Base-by-base conservation (phyloP, 1,284 basidiomycete species). In the Megacollybia platyphylla region DNA sequence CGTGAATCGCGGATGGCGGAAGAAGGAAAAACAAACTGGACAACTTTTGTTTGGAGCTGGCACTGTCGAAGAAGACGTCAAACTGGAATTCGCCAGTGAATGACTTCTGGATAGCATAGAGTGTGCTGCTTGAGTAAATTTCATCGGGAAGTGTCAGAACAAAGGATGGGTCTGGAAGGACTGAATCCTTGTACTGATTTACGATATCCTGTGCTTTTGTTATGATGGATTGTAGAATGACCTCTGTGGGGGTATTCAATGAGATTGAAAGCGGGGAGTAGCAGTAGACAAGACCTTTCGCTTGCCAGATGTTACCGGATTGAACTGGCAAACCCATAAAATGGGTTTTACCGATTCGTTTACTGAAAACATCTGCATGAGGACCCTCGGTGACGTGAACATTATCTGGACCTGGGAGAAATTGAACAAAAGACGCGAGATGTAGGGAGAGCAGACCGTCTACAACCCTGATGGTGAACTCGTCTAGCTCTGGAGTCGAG, bases 31-130 rank as follows among this genome's bases (percentile, higher is more conserved):
- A 65, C 71, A 57, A 51, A 88, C 86, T 60, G 56, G 67, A 70
- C 36, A 87, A 55, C 50, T 73, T 72, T 51, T 76, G 66, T 48
- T 74, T 69, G 40, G 74, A 59, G 56, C 76, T 74, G 35, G 62
- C 73, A 46, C 83, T 83, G 53, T 93, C 87, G 54, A 79, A 93
- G 57, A 84, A 82, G 15, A 93, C 70, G 51, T 94, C 91, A 53
- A 91, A 87, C 49, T 84, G 74, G 62, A 93, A 94, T 41, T 78
- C 68, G 5, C 87, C 87, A 10, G 87, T 77, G 52, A 85, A 91
- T 10, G 70, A 68, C 56, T 90, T 91, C 61, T 97, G 92, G 27
- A 93, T 68, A 4, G 85, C 89, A 56, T 73, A 89, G 24, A 94
- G 65, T 54, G 89, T 94, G 62, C 83, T 83, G 18, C 71, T 72